Evolutionary conservation across 2,329 filamentous ascomycete genomes (phyloP).

Genomic region (Colletotrichum tanaceti): DNA sequence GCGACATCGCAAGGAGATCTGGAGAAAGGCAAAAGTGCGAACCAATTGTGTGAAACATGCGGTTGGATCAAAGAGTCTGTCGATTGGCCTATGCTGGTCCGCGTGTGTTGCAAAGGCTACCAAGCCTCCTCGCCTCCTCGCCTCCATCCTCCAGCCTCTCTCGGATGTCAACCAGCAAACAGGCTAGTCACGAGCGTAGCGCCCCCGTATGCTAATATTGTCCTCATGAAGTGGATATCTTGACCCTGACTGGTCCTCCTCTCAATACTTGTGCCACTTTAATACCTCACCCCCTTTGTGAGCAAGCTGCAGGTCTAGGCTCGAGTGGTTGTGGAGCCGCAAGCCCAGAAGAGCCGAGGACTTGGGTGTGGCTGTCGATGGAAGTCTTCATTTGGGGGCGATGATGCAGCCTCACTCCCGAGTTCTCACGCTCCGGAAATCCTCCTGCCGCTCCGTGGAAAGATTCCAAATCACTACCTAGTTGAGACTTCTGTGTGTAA

Average conservation of each 20-base stretch:
- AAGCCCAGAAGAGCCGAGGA: conserved; percentile 2
- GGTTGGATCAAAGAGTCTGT: conserved; percentile 1
- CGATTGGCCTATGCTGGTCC: conserved; percentile 21
- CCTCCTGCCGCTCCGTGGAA: not conserved
- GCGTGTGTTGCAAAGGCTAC: not conserved
- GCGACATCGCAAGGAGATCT: not conserved
- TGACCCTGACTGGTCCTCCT: not conserved
- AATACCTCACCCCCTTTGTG: not conserved
- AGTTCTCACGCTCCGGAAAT: not conserved
- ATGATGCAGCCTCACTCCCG: conserved; percentile 1
- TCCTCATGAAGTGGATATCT: not conserved
- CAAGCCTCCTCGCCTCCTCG: conserved; percentile 21
- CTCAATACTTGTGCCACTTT: conserved; percentile 14
- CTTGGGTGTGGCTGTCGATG: conserved; percentile 17
- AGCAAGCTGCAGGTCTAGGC: conserved; percentile 6
- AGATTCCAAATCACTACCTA: conserved; percentile 5
- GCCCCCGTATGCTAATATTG: not conserved
- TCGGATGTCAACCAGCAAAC: not conserved
- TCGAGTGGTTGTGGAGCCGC: not conserved
- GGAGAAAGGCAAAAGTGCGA: conserved; percentile 1
- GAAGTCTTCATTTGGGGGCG: not conserved
- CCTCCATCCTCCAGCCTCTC: conserved; percentile 11
- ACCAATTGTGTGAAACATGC: conserved; percentile 27
- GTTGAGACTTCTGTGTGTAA: conserved; percentile 1
- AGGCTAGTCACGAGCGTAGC: not conserved